These are phyloP conservation scores for Schizophyllum amplum DNA, from an alignment of 1,284 basidiomycete species.

Conservation along the genomic window DNA sequence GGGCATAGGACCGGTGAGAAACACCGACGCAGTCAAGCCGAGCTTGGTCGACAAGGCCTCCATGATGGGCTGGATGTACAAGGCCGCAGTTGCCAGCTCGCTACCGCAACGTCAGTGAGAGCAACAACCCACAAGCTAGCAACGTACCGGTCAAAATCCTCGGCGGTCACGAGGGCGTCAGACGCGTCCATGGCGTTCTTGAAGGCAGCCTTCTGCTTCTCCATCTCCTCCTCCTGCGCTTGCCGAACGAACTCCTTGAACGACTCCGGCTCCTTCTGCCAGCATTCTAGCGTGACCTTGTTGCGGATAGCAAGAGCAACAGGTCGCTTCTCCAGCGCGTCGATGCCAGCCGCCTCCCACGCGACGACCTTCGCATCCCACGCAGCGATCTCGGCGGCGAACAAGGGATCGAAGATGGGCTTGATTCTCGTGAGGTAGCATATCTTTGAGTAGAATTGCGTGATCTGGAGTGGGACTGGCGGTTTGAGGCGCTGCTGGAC, in stretches of 20 bases:
- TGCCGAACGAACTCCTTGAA: neutral
- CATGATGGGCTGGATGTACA: neutral
- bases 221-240: neutral
- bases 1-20: neutral
- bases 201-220: neutral
- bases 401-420: neutral
- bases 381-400: neutral
- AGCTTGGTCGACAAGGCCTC: neutral
- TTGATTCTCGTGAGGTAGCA: neutral
- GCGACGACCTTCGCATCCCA: neutral
- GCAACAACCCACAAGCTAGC: neutral
- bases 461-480: neutral
- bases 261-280: neutral
- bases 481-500: neutral
- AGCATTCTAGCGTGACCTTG: neutral
- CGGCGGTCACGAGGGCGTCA: neutral
- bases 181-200: neutral
- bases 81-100: neutral
- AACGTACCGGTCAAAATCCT: neutral
- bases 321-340: neutral
- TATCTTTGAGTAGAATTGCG: neutral
- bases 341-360: neutral
- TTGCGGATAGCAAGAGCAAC: neutral
- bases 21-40: neutral
- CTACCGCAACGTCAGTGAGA: neutral